Evolutionary conservation across 306 rosid genomes (phyloP).

Genomic region (Albizia julibrissin): DNA sequence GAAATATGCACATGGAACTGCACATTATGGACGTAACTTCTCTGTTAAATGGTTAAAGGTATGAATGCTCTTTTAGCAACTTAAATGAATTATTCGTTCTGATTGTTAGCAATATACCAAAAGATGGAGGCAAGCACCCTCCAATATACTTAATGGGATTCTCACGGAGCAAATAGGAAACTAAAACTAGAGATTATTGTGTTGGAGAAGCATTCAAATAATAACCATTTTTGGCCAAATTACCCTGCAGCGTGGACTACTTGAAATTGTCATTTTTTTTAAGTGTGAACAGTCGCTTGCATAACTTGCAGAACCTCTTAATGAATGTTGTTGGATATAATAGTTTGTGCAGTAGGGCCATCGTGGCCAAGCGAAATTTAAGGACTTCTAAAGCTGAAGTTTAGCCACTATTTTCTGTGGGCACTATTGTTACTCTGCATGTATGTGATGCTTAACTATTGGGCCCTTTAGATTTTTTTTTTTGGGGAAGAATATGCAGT

Average conservation of each 20-base stretch:
- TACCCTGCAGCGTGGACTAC: neutral
- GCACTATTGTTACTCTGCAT: neutral
- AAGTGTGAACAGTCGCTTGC: conserved; percentile 2
- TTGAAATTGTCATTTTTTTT: conserved; percentile 12
- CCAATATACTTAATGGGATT: conserved; percentile 7
- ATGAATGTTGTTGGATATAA: conserved; percentile 5
- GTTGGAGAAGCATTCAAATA: conserved; percentile 1
- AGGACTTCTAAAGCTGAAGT: neutral
- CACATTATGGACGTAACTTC: conserved; percentile 97
- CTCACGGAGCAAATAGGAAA: conserved; percentile 18
- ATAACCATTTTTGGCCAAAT: neutral
- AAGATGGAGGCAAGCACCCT: neutral
- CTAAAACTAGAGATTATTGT: conserved; percentile 6
- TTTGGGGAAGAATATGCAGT: neutral
- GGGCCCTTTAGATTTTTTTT: neutral
- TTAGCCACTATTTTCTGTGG: neutral
- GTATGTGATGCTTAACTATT: neutral
- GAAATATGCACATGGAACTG: conserved; percentile 99
- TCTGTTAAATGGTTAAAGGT: conserved; percentile 97
- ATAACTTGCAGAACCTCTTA: conserved; percentile 15
- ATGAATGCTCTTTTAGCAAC: conserved; percentile 27
- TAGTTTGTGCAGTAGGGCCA: conserved; percentile 3
- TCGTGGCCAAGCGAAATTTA: neutral
- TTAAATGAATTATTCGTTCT: conserved; percentile 16
- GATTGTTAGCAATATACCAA: neutral